Base-by-base conservation (phyloP, 2,329 filamentous ascomycete genomes). In the Fusarium odoratissimum region DNA sequence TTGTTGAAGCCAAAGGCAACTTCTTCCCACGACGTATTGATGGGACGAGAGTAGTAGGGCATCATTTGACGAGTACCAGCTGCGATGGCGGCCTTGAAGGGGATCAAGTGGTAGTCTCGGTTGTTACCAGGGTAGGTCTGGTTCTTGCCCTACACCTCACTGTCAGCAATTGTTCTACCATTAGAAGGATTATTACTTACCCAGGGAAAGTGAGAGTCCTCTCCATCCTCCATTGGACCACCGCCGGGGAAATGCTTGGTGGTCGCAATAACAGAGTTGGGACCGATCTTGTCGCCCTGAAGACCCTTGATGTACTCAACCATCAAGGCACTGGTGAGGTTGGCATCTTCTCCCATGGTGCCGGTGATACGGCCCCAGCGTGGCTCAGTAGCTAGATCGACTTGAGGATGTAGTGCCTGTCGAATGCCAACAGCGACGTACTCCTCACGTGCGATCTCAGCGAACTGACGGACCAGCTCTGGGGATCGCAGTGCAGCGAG, bases 241-340 rank as follows among this genome's bases (percentile, higher is more conserved):
- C 82, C 85, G 8, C 87, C 87, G 0, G 86, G 86, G 71, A 89
- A 88, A 68, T 89, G 86, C 76, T 88, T 88, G 0, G 86, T 87
- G 4, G 87, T 83, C 0, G 86, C 85, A 3, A 82, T 83, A 7
- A 88, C 83, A 4, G 84, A 85, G 33, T 82, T 67, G 0, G 77
- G 71, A 0, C 86, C 85, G n/a, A 87, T 78, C 37, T 80, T 76
- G 4, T 82, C 79, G 0, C 84, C 85, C 31, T 86, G 85, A 52
- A 88, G 84, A 23, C 85, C 86, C 51, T 83, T 81, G 72, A 88
- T 83, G 58, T 86, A 87, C 1, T 83, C 82, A 5, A 82, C 79
- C 7, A 85, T 70, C 33, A 81, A 78, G 46, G 79, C 76, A 25
- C 78, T 77, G 1, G 81, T 81, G 16, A 86, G 73, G 0, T 83